Conservation (phyloP, 805 yeast genomes). For the Yarrowia divulgata region DNA sequence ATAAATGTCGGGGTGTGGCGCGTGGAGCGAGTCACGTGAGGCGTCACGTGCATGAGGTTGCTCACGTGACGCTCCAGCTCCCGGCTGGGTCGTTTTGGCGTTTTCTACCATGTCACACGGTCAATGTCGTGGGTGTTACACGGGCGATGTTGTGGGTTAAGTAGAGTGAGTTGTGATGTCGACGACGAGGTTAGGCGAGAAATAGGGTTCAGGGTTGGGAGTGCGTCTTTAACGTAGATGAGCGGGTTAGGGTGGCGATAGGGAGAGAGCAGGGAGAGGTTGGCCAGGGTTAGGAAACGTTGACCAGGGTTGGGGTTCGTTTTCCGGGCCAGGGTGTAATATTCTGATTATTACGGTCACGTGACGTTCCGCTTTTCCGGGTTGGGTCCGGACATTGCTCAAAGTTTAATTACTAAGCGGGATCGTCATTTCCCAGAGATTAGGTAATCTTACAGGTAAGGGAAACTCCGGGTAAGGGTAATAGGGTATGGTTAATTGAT, state of each 20-base stretch:
- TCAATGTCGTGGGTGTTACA: constrained; percentile 14
- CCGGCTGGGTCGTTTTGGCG: background rate
- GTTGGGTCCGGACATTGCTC: too few relatives aligned
- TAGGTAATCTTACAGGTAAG: too few relatives aligned
- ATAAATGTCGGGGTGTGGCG: constrained; percentile 14
- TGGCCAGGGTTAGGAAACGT: background rate
- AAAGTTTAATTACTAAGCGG: too few relatives aligned
- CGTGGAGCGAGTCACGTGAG: constrained; percentile 5
- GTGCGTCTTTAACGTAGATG: constrained; percentile 5
- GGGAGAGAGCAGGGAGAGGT: background rate
- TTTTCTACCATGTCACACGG: background rate
- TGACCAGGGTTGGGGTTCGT: too few relatives aligned
- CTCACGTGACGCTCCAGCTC: background rate
- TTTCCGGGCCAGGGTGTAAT: too few relatives aligned
- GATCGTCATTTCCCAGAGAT: too few relatives aligned
- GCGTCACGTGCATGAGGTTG: background rate
- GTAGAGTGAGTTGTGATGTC: background rate
- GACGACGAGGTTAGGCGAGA: constrained; percentile 18
- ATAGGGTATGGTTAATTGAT: too few relatives aligned
- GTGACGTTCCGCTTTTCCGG: too few relatives aligned
- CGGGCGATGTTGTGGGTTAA: background rate
- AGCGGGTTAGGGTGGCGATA: background rate
- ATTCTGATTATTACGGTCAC: too few relatives aligned
- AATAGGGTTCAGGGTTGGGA: constrained; percentile 23
- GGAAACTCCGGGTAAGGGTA: too few relatives aligned